These are phyloP conservation scores for Alectoria sarmentosa DNA, from an alignment of 495 filamentous ascomycete species.

Conservation along the genomic window DNA sequence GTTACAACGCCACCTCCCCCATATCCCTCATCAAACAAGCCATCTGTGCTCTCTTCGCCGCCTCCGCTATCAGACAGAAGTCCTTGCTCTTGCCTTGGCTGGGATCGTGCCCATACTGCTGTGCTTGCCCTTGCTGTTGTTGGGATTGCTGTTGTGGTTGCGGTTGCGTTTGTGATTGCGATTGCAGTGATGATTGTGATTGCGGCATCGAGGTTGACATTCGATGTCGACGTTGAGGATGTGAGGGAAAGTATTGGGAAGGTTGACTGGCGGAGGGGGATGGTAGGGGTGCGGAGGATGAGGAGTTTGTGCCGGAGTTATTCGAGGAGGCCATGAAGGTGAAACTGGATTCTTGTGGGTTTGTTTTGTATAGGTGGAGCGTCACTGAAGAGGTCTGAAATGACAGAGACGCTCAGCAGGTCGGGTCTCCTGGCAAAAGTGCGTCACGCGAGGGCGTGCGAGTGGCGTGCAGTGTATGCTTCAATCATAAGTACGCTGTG, in stretches of 20 bases:
- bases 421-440: not conserved
- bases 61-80: slow-evolving; percentile 86
- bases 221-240: slow-evolving; percentile 12
- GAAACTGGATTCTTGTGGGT: not conserved
- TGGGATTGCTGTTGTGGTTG: slow-evolving; percentile 14
- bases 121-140: slow-evolving; percentile 10
- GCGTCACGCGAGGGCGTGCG: not conserved
- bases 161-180: not conserved
- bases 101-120: slow-evolving; percentile 8
- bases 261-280: slow-evolving; percentile 22
- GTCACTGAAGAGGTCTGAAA: not conserved
- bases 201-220: slow-evolving; percentile 6
- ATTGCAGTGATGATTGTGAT: slow-evolving; percentile 10
- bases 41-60: slow-evolving; percentile 87
- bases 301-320: slow-evolving; percentile 5
- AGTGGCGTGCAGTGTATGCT: not conserved
- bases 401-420: not conserved
- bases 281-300: slow-evolving; percentile 13
- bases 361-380: not conserved
- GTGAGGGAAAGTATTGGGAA: slow-evolving; percentile 13
- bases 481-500: not conserved
- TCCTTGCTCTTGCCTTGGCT: slow-evolving; percentile 34
- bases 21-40: slow-evolving; percentile 80
- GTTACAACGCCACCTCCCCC: slow-evolving; percentile 44
- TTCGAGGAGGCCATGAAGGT: slow-evolving; percentile 12